phyloP scores from a whole-genome alignment of 257 asterid genomes.

The Nicotiana obtusifolia region DNA sequence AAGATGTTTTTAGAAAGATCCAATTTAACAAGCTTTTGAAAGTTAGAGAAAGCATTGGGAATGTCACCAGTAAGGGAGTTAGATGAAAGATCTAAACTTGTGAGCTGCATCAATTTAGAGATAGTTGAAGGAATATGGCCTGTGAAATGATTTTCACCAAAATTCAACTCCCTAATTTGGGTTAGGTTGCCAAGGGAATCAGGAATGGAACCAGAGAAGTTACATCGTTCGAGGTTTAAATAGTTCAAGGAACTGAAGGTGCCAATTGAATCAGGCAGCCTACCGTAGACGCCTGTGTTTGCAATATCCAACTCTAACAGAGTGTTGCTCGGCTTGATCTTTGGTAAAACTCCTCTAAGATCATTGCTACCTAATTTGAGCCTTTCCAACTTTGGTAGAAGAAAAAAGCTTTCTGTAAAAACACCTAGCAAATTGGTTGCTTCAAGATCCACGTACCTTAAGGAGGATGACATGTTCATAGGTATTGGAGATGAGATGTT shows the following conservation, averaged over 20 bases:
- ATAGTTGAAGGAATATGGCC: not conserved
- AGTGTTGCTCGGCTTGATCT: not conserved
- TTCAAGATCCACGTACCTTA: not conserved
- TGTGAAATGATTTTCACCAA: not conserved
- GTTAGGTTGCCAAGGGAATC: not conserved
- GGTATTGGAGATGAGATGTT: not conserved
- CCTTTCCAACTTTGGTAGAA: not conserved
- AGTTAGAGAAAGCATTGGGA: not conserved
- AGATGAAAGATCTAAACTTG: not conserved
- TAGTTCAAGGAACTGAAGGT: not conserved
- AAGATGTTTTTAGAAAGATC: not conserved
- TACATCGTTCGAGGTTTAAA: not conserved
- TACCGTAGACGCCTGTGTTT: not conserved
- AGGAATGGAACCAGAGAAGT: not conserved
- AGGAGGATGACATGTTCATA: not conserved
- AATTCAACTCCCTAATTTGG: not conserved
- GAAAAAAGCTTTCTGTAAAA: not conserved
- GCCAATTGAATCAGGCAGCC: not conserved
- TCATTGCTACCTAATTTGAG: not conserved
- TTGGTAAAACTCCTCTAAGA: not conserved
- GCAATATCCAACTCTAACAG: not conserved
- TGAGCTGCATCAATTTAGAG: not conserved
- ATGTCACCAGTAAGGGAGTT: not conserved
- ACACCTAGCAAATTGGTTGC: rapidly evolving
- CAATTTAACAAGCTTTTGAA: not conserved